A percentile compares a stretch with the other conserved stretches of the same genome.
These are phyloP conservation scores for Phialophora tarda DNA, from an alignment of 2,329 filamentous ascomycete species.

Conservation along the genomic window DNA sequence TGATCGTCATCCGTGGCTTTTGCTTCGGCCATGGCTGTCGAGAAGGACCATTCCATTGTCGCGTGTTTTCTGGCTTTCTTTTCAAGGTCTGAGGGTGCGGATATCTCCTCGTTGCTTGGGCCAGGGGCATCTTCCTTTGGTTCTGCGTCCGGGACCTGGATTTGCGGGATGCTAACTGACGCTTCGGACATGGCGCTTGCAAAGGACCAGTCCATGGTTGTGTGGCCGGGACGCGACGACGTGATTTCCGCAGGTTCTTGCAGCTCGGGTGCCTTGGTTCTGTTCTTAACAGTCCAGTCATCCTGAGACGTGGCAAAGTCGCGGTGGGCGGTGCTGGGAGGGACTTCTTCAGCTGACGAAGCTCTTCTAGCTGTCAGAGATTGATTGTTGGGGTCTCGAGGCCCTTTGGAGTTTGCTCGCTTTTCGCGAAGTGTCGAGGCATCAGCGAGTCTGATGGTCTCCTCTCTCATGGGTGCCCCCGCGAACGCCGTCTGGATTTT, in stretches of 20 bases:
- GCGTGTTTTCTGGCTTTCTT: conserved; percentile 40
- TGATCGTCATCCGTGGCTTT: conserved; percentile 15
- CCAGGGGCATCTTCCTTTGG: conserved; percentile 16
- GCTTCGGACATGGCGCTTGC: conserved; percentile 51
- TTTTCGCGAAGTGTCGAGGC: conserved; percentile 63
- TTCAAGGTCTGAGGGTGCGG: conserved; percentile 9
- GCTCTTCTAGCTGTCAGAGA: conserved; percentile 41
- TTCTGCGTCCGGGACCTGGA: conserved; percentile 23
- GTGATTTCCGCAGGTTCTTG: conserved; percentile 39
- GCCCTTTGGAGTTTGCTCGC: conserved; percentile 54
- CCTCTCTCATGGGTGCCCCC: conserved; percentile 50
- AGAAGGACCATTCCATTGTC: conserved; percentile 50
- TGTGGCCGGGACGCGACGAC: conserved; percentile 31
- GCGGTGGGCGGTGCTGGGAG: conserved; percentile 52
- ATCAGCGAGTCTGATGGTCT: conserved; percentile 58
- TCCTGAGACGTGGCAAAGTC: conserved; percentile 50
- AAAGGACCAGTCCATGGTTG: conserved; percentile 49
- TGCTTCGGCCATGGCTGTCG: conserved; percentile 50
- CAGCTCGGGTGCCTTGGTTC: conserved; percentile 32
- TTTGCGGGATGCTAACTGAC: conserved; percentile 23
- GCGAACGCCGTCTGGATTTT: conserved; percentile 57
- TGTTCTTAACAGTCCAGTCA: conserved; percentile 38
- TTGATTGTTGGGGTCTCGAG: conserved; percentile 48
- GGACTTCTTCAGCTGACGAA: conserved; percentile 41
- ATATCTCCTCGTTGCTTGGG: not conserved